Percentiles rank a stretch among this genome's conserved stretches.
Evolutionary conservation across 73 alveolate species (phyloP).

Genomic region (Paramecium bursaria): DNA sequence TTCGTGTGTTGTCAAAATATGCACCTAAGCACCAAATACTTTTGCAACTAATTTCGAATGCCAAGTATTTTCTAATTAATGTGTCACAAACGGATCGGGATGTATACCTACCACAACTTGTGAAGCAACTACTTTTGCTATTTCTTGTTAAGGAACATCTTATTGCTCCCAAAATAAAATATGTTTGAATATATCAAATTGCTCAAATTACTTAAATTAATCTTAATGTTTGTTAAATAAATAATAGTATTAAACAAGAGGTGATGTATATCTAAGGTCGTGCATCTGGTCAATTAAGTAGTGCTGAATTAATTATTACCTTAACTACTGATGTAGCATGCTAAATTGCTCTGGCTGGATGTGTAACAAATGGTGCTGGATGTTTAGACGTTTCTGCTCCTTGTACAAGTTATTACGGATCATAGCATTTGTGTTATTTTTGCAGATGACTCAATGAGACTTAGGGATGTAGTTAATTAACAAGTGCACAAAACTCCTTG

Average conservation of each 20-base stretch:
- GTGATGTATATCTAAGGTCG: background rate
- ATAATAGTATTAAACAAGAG: background rate
- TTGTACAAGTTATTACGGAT: background rate
- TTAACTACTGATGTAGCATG: conserved; percentile 11
- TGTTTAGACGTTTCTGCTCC: conserved; percentile 5
- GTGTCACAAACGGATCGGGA: background rate
- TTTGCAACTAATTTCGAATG: background rate
- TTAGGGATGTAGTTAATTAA: too few species aligned
- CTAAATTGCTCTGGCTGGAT: background rate
- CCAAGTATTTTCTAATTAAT: background rate
- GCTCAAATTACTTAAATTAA: conserved; percentile 4
- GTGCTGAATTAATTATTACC: too few species aligned
- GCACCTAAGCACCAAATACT: background rate
- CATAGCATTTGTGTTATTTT: background rate
- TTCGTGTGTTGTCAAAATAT: background rate
- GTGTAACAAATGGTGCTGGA: conserved; percentile 20
- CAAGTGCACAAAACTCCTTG: too few species aligned
- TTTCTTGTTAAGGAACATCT: background rate
- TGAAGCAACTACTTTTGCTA: background rate
- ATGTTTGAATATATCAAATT: background rate
- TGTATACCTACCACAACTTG: background rate
- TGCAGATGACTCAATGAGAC: too few species aligned
- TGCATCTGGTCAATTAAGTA: too few species aligned
- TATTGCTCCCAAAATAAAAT: background rate
- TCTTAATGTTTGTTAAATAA: background rate